Evolutionary conservation across 306 rosid species (phyloP), one percentile per base, ranked within the genome.

Genomic region (Lathyrus oleraceus): DNA sequence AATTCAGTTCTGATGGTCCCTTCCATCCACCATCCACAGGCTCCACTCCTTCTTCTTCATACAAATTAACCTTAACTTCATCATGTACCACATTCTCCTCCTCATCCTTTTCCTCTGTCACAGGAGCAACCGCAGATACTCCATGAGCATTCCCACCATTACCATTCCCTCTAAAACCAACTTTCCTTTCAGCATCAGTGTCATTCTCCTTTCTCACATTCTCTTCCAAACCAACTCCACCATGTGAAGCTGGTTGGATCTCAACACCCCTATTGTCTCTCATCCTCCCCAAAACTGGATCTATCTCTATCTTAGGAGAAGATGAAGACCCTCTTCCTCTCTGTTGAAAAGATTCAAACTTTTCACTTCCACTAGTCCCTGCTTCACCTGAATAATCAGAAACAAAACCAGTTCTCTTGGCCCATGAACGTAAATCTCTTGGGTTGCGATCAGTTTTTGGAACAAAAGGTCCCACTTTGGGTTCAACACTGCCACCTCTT

Each of bases 321-420:
- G 60, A 53, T 1, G 98, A 88, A 6, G 88, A 83, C 72, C 81
- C 90, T 38, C 78, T 83, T 4, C 82, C 76, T 39, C 73, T 84
- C 30, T 56, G 77, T 63, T 73, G 91, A 77, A 85, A 81, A 78
- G 89, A 63, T 10, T 79, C 90, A 25, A 74, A 73, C 81, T 63
- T 86, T 73, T 70, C 84, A 71, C 88, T 82, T 11, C 81, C 86
- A 78, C 86, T 84, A 0, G 84, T 74, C 47, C 81, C 84, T 15
- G 83, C 82, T 77, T 87, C 96, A 21, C 85, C 88, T 13, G 98
- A 94, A 80, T 79, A 90, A 77, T 78, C 85, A 25, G 97, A 90
- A 30, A 94, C 97, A 85, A 85, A 94, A 58, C 98, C 98, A 9
- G 98, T 94, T 74, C 90, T 89, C 69, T 83, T 94, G 0, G 98